These are phyloP conservation scores for Phytophthora capsici DNA, from an alignment of 352 stramenopile species.

Conservation along the genomic window DNA sequence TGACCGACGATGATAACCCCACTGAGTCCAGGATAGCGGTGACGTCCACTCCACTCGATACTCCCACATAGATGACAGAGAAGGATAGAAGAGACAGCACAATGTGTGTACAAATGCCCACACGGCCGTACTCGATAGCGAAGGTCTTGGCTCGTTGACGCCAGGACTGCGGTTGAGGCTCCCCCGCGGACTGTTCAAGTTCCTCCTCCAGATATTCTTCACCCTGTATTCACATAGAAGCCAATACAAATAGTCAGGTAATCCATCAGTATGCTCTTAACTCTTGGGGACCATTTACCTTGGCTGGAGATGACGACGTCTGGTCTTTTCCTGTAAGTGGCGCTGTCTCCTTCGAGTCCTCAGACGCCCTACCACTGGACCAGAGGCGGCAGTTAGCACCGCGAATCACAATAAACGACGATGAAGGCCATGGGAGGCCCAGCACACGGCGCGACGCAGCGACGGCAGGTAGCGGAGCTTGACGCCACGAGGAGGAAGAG, in stretches of 20 bases:
- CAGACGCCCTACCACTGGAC: constrained; percentile 32
- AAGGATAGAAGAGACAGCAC: constrained; percentile 79
- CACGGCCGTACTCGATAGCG: constrained; percentile 79
- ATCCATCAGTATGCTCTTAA: background rate
- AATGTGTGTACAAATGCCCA: constrained; percentile 79
- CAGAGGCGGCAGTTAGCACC: constrained; percentile 46
- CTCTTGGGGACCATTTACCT: constrained; percentile 18
- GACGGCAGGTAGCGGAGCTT: constrained; percentile 1
- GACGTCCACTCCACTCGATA: constrained; percentile 79
- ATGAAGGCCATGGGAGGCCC: constrained; percentile 7
- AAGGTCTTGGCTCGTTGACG: constrained; percentile 81
- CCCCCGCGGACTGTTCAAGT: constrained; percentile 15
- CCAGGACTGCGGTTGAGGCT: constrained; percentile 47
- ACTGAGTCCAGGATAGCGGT: constrained; percentile 52
- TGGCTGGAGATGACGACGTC: constrained; percentile 14
- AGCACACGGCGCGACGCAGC: constrained; percentile 16
- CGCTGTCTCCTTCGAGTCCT: constrained; percentile 42
- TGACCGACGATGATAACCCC: constrained; percentile 49
- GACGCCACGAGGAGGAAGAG: constrained; percentile 9
- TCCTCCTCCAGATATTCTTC: constrained; percentile 28
- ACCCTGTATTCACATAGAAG: background rate
- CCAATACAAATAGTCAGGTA: background rate
- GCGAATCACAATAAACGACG: constrained; percentile 15
- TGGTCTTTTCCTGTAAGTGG: constrained; percentile 39
- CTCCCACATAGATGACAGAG: constrained; percentile 74